Base-by-base conservation (phyloP, 345 rosid species). In the Geranium brycei region DNA sequence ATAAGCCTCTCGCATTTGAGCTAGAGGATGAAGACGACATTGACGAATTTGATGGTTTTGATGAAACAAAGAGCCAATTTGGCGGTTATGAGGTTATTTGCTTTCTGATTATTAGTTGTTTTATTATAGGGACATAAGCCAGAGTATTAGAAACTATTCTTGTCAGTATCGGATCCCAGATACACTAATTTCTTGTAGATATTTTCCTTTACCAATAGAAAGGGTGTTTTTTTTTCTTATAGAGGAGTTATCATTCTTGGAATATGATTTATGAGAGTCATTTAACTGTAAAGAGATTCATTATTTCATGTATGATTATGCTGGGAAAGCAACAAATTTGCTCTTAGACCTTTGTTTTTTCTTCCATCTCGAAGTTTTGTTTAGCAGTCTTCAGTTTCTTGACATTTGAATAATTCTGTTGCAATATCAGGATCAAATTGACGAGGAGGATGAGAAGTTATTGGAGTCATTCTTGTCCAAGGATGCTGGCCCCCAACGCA, bases 391-490 rank as follows among this genome's bases (percentile, higher is more conserved):
- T 60, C 17, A 60, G 30, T 47, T 57, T 4, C 59, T 57, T 0
- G 59, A 5, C 16, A 57, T 12, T 17, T 8, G n/a, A 57, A 4
- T 1, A 57, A 16, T 15, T 57, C 28, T 53, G 23, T 30, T 58
- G 11, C 40, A 13, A 13, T 57, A 28, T 62, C 75, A 92, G 91
- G 91, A 82, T 68, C 89, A 85, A 62, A 81, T 90, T 56, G 78
- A 84, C 68, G 95, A 88, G 72, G 84, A 83, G 3, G 96, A 93
- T 41, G 97, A 88, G 86, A 82, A 77, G 78, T 67, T 91, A 71
- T 78, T 91, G 58, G 97, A 88, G 73, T 81, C 95, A 30, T 91
- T 93, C 71, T 71, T 88, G 13, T 82, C 81, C 0, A 88, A 85
- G 81, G 80, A 82, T 58, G 83, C 87, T 10, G 81, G 81, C 70